Base-by-base conservation (phyloP, 2,329 filamentous ascomycete species). In the Paradendryphiella salina region DNA sequence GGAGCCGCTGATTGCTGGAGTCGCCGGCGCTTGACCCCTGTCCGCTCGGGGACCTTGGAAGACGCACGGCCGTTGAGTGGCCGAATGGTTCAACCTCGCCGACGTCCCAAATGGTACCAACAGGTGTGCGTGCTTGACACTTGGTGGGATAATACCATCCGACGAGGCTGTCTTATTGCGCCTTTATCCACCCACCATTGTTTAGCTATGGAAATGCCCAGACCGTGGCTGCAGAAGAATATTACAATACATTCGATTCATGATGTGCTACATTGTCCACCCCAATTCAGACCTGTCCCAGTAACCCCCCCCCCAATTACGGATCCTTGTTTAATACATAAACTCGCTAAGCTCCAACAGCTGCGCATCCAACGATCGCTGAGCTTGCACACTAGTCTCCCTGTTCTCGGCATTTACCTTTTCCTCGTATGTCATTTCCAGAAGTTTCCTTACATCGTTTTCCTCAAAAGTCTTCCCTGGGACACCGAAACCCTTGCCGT, bases 351-450 rank as follows among this genome's bases (percentile, higher is more conserved):
- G 75, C 61, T 82, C 82, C 53, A 88, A 72, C 64, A 89, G 71
- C 76, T 87, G 85, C 63, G 89, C 87, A 48, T 83, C 85, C 80
- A 90, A 80, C 66, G 82, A 80, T 66, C 87, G 79, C 77, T 83
- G 85, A 3, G 87, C 88, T 52, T 83, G 82, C 17, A 84, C 79
- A 15, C 66, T 67, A 1, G 89, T 82, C 26, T 88, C 86, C 59
- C 88, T 77, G 73, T 88, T 83, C 41, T 84, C 81, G 60, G 86
- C 85, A 5, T 80, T 80, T 57, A 89, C 69, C 65, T 81, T 81
- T 51, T 74, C 73, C 40, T 62, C 65, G 51, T 72, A 76, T 11
- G 64, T 67, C 59, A 80, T 63, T 57, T 75, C 69, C 4, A 78
- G 48, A 52, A 80, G 50, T 23, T 61, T 65, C 64, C 73, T 76